Evolutionary conservation across 345 rosid genomes (phyloP).

Genomic region (Gossypium stocksii): DNA sequence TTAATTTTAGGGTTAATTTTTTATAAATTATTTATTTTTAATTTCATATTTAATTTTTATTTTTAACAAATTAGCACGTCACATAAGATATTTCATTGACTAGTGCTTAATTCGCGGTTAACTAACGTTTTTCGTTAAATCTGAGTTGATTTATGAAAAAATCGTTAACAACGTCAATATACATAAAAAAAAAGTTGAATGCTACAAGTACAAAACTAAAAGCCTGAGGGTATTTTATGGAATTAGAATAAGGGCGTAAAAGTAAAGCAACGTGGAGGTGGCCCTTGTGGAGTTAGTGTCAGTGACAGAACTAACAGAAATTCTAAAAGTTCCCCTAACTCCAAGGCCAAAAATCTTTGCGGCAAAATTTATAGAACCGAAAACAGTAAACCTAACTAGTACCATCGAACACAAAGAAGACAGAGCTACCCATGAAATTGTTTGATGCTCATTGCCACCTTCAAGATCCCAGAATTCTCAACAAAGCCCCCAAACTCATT

Average conservation of each 20-base stretch:
- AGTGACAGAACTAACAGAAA: not conserved
- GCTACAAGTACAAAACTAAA: too few species aligned
- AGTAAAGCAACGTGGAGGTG: not conserved
- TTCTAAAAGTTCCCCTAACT: too few species aligned
- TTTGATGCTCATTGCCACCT: conserved; percentile 97
- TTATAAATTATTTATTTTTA: too few species aligned
- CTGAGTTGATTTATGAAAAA: too few species aligned
- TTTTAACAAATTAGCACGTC: too few species aligned
- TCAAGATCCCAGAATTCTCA: conserved; percentile 78
- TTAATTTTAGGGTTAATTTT: too few species aligned
- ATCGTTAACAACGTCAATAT: too few species aligned
- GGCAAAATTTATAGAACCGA: not conserved
- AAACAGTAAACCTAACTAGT: not conserved
- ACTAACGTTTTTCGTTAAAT: too few species aligned
- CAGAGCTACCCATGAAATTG: conserved; percentile 40
- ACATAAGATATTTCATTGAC: too few species aligned
- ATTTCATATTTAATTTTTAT: too few species aligned
- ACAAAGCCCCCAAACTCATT: conserved; percentile 57
- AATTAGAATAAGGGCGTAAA: too few species aligned
- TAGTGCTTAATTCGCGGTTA: accelerated
- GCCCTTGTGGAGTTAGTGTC: not conserved
- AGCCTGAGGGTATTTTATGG: accelerated
- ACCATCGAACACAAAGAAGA: not conserved
- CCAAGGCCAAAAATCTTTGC: not conserved
- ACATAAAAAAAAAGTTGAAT: too few species aligned